Evolutionary conservation across 192 early-diverging fungal genomes (phyloP), one percentile per base, ranked within the genome.

Genomic region (Geranomyces variabilis): DNA sequence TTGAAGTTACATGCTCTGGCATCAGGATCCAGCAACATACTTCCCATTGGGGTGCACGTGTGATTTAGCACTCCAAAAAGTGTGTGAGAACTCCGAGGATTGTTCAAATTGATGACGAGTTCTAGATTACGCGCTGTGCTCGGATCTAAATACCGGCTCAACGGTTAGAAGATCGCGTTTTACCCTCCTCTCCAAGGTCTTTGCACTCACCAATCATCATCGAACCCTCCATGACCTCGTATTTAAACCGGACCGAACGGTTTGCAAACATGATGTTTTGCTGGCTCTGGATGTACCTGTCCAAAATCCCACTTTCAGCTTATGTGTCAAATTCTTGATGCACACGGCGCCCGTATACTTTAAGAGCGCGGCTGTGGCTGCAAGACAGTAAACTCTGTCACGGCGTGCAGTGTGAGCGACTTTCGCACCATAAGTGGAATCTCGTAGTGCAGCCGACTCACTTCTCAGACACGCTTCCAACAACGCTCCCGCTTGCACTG

Each of bases 21-120:
- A n/a, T n/a, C 74, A 77, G 47, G 67, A 71, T 29, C 75, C 76
- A 21, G 55, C 51, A 24, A 51, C 68, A 24, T 36, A 76, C 81
- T 73, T 34, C 91, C 91, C 91, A 92, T 92, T 1, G 84, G 69
- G 1, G 91, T 92, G 5, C 65, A 43, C 0, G 90, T 90, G 26
- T 83, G 71, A 66, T 89, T 86, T 17, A 92, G 58, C 0, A 87
- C 69, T 33, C 89, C 89, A 70, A 83, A 88, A 0, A 92, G 73
- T 0, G 85, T 83, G 7, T 87, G 70, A 24, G 75, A 81, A 30
- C 74, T 82, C 24, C 81, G 75, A 22, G 69, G 79, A 19, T 79
- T 79, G n/a, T 64, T 63, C 5, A 85, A 75, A 48, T 86, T 91
- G 17, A 58, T 49, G 0, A 86, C 79, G 12, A 92, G 76, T 69